Percentiles rank a stretch among this genome's conserved stretches.
These are phyloP conservation scores for Xylaria sp. DNA, from an alignment of 2,329 filamentous ascomycete genomes.

Conservation along the genomic window DNA sequence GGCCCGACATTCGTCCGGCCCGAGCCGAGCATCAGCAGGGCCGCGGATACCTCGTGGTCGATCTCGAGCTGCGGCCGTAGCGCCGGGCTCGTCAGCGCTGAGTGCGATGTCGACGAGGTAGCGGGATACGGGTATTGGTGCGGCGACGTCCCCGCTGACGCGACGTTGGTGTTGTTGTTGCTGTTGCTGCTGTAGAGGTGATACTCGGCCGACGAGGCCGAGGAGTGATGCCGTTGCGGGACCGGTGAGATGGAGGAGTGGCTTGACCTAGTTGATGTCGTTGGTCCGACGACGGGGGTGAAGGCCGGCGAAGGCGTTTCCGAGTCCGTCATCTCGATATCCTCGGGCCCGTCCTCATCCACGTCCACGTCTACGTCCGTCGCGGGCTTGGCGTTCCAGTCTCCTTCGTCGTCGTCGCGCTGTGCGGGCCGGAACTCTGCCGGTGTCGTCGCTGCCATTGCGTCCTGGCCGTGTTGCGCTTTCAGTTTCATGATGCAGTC, in stretches of 20 bases:
- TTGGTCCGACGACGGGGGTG: slow-evolving; percentile 40
- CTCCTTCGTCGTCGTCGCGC: slow-evolving; percentile 46
- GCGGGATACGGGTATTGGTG: slow-evolving; percentile 58
- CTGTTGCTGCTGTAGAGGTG: slow-evolving; percentile 56
- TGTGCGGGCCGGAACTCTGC: slow-evolving; percentile 45
- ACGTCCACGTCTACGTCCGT: slow-evolving; percentile 57
- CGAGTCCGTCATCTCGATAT: slow-evolving; percentile 72
- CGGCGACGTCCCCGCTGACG: neutral
- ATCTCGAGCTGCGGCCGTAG: slow-evolving; percentile 66
- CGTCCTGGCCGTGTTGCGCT: slow-evolving; percentile 58
- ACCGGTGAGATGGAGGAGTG: slow-evolving; percentile 66
- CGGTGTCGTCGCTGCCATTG: slow-evolving; percentile 34
- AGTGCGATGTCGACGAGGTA: slow-evolving; percentile 45
- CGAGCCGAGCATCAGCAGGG: slow-evolving; percentile 82
- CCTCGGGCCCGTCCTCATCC: slow-evolving; percentile 55
- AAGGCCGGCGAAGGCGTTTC: slow-evolving; percentile 62
- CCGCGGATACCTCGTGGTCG: slow-evolving; percentile 85
- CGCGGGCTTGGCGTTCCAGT: slow-evolving; percentile 37
- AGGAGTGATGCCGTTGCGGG: slow-evolving; percentile 64
- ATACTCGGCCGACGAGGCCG: slow-evolving; percentile 58
- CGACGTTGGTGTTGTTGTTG: slow-evolving; percentile 49
- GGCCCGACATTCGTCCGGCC: slow-evolving; percentile 41
- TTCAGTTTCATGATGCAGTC: slow-evolving; percentile 87
- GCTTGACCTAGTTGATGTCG: slow-evolving; percentile 47
- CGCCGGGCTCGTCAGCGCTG: slow-evolving; percentile 64